These are phyloP conservation scores for Dendrothele bispora DNA, from an alignment of 768 basidiomycete species.

Conservation along the genomic window DNA sequence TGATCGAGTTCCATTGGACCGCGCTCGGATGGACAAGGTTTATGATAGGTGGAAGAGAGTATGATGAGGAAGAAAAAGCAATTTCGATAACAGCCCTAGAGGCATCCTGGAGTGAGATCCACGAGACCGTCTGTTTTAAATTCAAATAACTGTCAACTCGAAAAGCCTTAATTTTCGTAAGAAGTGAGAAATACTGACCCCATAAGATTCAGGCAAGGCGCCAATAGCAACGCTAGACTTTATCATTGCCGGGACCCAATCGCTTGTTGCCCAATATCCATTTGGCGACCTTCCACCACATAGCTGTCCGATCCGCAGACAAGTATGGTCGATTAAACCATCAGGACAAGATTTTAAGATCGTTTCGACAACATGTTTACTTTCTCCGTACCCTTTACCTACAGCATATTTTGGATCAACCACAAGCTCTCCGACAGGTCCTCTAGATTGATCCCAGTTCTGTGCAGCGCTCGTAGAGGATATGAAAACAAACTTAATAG, in stretches of 20 bases:
- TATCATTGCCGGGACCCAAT: slow-evolving; percentile 48
- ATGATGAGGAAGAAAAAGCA: too few species aligned
- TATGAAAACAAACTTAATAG: slow-evolving; percentile 27
- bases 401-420: slow-evolving; percentile 11
- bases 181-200: too few species aligned
- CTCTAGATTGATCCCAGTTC: slow-evolving; percentile 23
- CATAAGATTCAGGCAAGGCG: slow-evolving; percentile 24
- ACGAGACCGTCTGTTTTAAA: too few species aligned
- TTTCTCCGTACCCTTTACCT: slow-evolving; percentile 14
- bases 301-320: slow-evolving; percentile 50
- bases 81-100: too few species aligned
- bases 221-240: slow-evolving; percentile 30
- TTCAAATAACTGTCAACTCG: too few species aligned
- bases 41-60: too few species aligned
- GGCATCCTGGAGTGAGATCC: too few species aligned
- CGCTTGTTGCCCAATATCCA: slow-evolving; percentile 43
- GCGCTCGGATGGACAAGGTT: too few species aligned
- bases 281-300: slow-evolving; percentile 35
- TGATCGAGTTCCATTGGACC: too few species aligned
- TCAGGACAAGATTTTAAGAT: too few species aligned
- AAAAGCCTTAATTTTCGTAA: too few species aligned
- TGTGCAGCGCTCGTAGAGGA: slow-evolving; percentile 28
- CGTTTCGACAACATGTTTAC: slow-evolving; percentile 21
- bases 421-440: slow-evolving; percentile 21
- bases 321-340: too few species aligned